These are phyloP conservation scores for Triangularia verruculosa DNA, from an alignment of 2,329 filamentous ascomycete genomes.

Conservation along the genomic window DNA sequence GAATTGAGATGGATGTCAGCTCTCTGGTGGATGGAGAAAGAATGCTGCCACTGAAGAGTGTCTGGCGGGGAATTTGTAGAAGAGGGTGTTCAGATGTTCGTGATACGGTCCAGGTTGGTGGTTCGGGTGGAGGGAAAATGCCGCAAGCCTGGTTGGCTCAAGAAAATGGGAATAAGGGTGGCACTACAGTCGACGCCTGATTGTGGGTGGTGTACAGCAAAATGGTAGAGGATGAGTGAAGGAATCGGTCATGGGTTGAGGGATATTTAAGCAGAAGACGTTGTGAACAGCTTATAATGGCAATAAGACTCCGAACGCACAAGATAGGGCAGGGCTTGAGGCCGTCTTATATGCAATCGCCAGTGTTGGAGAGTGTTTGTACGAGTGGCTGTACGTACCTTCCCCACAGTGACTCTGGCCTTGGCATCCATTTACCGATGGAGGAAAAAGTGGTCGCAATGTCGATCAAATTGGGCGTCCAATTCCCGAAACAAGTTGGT, in stretches of 20 bases:
- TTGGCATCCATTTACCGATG: constrained; percentile 19
- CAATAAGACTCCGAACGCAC: not conserved
- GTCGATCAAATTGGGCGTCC: constrained; percentile 18
- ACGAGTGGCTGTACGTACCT: constrained; percentile 2
- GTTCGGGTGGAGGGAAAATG: constrained; percentile 7
- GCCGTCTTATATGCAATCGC: not conserved
- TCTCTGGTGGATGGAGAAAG: not conserved
- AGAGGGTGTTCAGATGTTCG: constrained; percentile 7
- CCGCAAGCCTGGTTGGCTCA: constrained; percentile 11
- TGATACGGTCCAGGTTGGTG: not conserved
- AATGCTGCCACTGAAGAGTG: not conserved
- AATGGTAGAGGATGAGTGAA: not conserved
- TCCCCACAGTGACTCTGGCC: not conserved
- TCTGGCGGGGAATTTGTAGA: not conserved
- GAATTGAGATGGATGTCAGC: not conserved
- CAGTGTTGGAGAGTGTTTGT: not conserved
- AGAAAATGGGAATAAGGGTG: not conserved
- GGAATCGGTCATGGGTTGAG: not conserved
- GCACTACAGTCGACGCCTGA: not conserved
- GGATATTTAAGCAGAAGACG: not conserved
- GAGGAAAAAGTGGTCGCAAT: constrained; percentile 18
- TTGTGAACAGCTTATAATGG: not conserved
- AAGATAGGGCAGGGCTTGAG: not conserved
- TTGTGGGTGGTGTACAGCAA: not conserved
- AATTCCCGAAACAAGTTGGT: constrained; percentile 3